phyloP scores from a whole-genome alignment of 371 early-diverging fungal species.

The Actinomucor elegans region DNA sequence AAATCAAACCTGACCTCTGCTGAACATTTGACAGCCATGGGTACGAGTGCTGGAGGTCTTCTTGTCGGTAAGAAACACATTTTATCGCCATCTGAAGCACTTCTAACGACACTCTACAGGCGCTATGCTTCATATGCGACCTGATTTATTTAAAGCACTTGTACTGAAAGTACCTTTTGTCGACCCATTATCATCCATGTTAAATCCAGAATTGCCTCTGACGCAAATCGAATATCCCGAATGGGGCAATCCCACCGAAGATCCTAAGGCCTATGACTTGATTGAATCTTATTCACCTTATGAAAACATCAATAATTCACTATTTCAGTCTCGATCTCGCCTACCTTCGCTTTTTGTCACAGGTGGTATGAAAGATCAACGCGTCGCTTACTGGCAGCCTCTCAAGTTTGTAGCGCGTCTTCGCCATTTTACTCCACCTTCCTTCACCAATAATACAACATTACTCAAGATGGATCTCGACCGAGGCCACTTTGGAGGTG shows the following conservation, averaged over 20 bases:
- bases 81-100: too few relatives aligned
- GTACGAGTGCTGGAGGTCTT: conserved; percentile 82
- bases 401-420: conserved; percentile 72
- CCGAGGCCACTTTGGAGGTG: conserved; percentile 59
- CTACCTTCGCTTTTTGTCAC: conserved; percentile 73
- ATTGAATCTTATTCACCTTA: conserved; percentile 78
- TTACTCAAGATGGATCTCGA: conserved; percentile 48
- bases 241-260: conserved; percentile 81
- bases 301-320: conserved; percentile 57
- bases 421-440: conserved; percentile 27
- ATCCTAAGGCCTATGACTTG: conserved; percentile 50
- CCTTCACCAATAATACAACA: neutral
- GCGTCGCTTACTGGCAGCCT: conserved; percentile 79
- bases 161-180: conserved; percentile 85
- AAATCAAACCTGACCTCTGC: conserved; percentile 52
- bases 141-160: conserved; percentile 77
- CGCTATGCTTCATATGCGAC: conserved; percentile 70
- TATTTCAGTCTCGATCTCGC: conserved; percentile 4
- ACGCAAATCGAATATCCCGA: conserved; percentile 80
- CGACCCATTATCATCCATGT: conserved; percentile 82
- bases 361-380: conserved; percentile 73
- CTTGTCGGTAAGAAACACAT: too few relatives aligned
- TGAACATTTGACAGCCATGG: conserved; percentile 60
- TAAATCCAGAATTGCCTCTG: conserved; percentile 71
- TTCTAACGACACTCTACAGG: too few relatives aligned